Evolutionary conservation across 2,329 filamentous ascomycete genomes (phyloP).

Genomic region (Aspergillus sp.): DNA sequence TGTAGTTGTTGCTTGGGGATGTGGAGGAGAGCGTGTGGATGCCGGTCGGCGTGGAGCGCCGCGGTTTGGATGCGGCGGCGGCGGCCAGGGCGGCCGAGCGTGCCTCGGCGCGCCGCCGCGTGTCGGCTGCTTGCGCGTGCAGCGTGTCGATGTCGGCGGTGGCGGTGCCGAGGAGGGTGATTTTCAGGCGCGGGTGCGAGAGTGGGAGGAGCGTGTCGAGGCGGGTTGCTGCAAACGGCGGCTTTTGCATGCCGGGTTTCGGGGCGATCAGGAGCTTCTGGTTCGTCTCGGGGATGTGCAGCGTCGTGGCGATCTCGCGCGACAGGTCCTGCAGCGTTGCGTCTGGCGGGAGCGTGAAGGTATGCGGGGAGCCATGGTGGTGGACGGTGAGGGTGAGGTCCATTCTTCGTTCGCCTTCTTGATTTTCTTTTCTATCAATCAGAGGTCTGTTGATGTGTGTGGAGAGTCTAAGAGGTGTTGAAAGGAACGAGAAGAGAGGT

Average conservation of each 20-base stretch:
- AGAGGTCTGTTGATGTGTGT: neutral
- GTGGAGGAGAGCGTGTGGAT: slow-evolving; percentile 29
- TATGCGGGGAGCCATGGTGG: slow-evolving; percentile 54
- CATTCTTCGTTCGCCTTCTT: neutral
- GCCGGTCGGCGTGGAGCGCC: slow-evolving; percentile 13
- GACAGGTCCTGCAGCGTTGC: slow-evolving; percentile 52
- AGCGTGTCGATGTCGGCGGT: slow-evolving; percentile 42
- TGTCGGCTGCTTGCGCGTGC: slow-evolving; percentile 34
- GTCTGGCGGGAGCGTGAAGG: slow-evolving; percentile 47
- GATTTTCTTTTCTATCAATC: neutral
- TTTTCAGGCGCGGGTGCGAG: slow-evolving; percentile 42
- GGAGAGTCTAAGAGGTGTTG: too few species aligned
- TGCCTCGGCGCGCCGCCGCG: slow-evolving; percentile 28
- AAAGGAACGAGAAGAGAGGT: too few species aligned
- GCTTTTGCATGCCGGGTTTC: slow-evolving; percentile 47
- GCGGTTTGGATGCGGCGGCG: slow-evolving; percentile 11
- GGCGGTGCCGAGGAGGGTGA: slow-evolving; percentile 47
- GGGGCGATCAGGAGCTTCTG: slow-evolving; percentile 48
- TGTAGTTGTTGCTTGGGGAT: slow-evolving; percentile 63
- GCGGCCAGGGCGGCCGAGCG: slow-evolving; percentile 26
- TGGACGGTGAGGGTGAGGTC: slow-evolving; percentile 47
- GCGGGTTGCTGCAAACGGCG: slow-evolving; percentile 40
- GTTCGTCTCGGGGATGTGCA: slow-evolving; percentile 41
- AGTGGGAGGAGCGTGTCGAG: slow-evolving; percentile 33
- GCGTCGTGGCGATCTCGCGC: slow-evolving; percentile 27